Evolutionary conservation across 495 filamentous ascomycete genomes (phyloP).

Genomic region (Talaromyces stipitatus): DNA sequence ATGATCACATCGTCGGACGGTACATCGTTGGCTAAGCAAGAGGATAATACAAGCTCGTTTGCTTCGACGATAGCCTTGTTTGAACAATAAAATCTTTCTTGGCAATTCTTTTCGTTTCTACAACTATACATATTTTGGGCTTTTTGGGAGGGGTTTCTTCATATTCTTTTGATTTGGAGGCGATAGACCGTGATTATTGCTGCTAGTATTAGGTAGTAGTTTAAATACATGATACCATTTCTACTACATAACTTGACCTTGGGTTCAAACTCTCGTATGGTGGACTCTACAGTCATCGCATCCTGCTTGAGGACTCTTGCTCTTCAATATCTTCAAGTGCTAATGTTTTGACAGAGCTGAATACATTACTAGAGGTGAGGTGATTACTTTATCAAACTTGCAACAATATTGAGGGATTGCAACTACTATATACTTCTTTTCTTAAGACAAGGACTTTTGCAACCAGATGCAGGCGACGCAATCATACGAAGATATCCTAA

Average conservation of each 20-base stretch:
- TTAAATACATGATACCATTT: not conserved
- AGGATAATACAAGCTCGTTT: constrained; percentile 63
- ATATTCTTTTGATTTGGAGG: not conserved
- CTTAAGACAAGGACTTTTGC: too few relatives aligned
- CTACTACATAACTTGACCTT: not conserved
- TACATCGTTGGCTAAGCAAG: constrained; percentile 46
- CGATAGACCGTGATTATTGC: not conserved
- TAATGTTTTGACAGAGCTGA: too few relatives aligned
- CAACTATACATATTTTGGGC: not conserved
- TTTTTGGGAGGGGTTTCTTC: not conserved
- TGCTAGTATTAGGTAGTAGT: not conserved
- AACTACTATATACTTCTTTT: too few relatives aligned
- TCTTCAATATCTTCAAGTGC: too few relatives aligned
- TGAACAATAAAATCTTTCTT: constrained; percentile 21
- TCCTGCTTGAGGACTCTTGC: too few relatives aligned
- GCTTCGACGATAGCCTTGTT: constrained; percentile 69
- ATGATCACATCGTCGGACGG: constrained; percentile 62
- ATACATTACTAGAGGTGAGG: too few relatives aligned
- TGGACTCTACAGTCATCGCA: too few relatives aligned
- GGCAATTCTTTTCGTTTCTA: not conserved
- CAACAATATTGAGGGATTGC: too few relatives aligned
- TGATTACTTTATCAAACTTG: too few relatives aligned
- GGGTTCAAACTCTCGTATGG: too few relatives aligned
- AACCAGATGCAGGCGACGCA: too few relatives aligned
- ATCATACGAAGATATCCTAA: too few relatives aligned